Evolutionary conservation across 2,329 filamentous ascomycete species (phyloP).

Genomic region (Cercospora beticola): DNA sequence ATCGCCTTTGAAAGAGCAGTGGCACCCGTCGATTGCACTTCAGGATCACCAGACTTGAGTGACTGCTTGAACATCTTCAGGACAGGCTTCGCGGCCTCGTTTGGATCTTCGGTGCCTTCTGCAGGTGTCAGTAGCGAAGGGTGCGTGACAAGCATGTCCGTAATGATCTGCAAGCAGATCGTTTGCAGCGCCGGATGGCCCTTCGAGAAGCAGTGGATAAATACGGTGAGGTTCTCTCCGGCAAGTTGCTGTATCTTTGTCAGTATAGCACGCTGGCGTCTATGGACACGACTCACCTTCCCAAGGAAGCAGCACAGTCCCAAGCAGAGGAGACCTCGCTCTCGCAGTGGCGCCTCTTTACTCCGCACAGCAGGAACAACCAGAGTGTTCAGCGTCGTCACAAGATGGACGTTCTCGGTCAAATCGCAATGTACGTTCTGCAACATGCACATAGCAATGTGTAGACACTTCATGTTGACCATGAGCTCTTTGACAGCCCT

Average conservation of each 20-base stretch:
- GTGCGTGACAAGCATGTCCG: slow-evolving; percentile 88
- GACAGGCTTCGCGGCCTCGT: slow-evolving; percentile 58
- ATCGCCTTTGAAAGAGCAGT: slow-evolving; percentile 83
- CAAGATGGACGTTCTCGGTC: slow-evolving; percentile 85
- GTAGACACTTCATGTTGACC: slow-evolving; percentile 96
- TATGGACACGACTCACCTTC: slow-evolving; percentile 53
- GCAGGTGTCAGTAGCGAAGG: slow-evolving; percentile 67
- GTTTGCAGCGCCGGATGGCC: slow-evolving; percentile 87
- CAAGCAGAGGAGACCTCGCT: slow-evolving; percentile 83
- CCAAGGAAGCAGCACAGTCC: slow-evolving; percentile 90
- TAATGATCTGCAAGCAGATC: slow-evolving; percentile 85
- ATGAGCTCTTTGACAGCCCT: slow-evolving; percentile 89
- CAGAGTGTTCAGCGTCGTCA: slow-evolving; percentile 96
- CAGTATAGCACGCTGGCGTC: not conserved
- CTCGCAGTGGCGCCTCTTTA: slow-evolving; percentile 87
- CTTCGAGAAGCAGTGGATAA: slow-evolving; percentile 94
- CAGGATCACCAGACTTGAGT: slow-evolving; percentile 68
- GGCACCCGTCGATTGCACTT: slow-evolving; percentile 78
- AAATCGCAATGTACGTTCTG: slow-evolving; percentile 86
- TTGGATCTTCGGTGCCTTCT: slow-evolving; percentile 24
- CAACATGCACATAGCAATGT: slow-evolving; percentile 96
- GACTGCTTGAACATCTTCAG: slow-evolving; percentile 84
- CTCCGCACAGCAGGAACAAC: slow-evolving; percentile 93
- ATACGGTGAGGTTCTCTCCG: slow-evolving; percentile 85
- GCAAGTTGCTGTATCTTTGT: slow-evolving; percentile 64